phyloP scores from a whole-genome alignment of 108 stramenopile genomes.

The Fistulifera solaris region DNA sequence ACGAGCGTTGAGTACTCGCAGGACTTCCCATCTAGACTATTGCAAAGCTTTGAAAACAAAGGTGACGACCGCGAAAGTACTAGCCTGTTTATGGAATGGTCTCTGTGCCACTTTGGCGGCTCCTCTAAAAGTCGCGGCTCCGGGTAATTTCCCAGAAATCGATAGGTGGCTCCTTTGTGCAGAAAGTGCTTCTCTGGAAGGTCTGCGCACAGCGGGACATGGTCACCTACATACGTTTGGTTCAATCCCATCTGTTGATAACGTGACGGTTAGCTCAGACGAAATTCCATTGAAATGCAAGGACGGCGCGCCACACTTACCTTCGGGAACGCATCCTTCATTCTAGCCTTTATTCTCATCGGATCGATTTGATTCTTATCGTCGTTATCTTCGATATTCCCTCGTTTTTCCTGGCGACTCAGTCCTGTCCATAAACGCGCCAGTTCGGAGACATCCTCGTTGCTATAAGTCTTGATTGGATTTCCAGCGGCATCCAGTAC shows the following conservation, averaged over 20 bases:
- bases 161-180: slow-evolving; percentile 35
- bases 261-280: too few species aligned
- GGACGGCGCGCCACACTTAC: too few species aligned
- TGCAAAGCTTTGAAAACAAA: slow-evolving; percentile 29
- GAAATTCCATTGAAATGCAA: too few species aligned
- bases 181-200: slow-evolving; percentile 40
- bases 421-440: slow-evolving; percentile 52
- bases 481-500: slow-evolving; percentile 20
- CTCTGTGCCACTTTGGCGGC: slow-evolving; percentile 13
- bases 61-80: slow-evolving; percentile 11
- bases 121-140: slow-evolving; percentile 1
- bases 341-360: slow-evolving; percentile 34
- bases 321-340: slow-evolving; percentile 58
- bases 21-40: slow-evolving; percentile 9
- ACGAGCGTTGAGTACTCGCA: slow-evolving; percentile 10
- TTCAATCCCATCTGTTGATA: slow-evolving; percentile 9
- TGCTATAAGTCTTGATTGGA: slow-evolving; percentile 39
- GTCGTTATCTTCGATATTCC: slow-evolving; percentile 26
- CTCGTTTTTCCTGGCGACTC: slow-evolving; percentile 9
- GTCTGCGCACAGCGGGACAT: slow-evolving; percentile 41
- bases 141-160: slow-evolving; percentile 21
- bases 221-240: slow-evolving; percentile 42
- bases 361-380: slow-evolving; percentile 36
- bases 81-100: slow-evolving; percentile 12
- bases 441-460: slow-evolving; percentile 59